Evolutionary conservation across 2,329 filamentous ascomycete species (phyloP).

Genomic region (Aspergillus amoenus): DNA sequence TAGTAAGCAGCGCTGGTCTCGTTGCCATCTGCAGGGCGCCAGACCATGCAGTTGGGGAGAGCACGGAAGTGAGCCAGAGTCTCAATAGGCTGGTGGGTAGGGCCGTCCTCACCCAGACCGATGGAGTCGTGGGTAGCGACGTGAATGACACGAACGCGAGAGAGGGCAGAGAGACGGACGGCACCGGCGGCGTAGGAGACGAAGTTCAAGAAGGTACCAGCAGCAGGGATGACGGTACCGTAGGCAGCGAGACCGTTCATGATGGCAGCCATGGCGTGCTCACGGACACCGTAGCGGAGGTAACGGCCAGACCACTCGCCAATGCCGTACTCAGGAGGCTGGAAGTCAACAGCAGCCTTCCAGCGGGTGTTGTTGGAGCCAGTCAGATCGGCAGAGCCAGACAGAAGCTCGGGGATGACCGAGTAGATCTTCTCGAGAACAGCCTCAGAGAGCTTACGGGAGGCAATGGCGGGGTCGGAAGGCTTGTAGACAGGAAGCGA

Average conservation of each 20-base stretch:
- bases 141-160: slow-evolving; percentile 88
- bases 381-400: slow-evolving; percentile 96
- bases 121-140: slow-evolving; percentile 98
- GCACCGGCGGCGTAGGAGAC: slow-evolving; percentile 96
- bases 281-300: slow-evolving; percentile 55
- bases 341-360: slow-evolving; percentile 97
- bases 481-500: slow-evolving; percentile 86
- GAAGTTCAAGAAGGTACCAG: slow-evolving; percentile 98
- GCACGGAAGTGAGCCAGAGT: slow-evolving; percentile 97
- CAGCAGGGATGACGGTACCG: slow-evolving; percentile 89
- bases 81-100: slow-evolving; percentile 99
- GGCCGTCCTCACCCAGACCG: slow-evolving; percentile 96
- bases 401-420: slow-evolving; percentile 83
- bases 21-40: slow-evolving; percentile 97
- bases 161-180: slow-evolving; percentile 89
- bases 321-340: slow-evolving; percentile 80
- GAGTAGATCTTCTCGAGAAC: slow-evolving; percentile 86
- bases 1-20: slow-evolving; percentile 99
- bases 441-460: slow-evolving; percentile 93
- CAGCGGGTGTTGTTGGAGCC: slow-evolving; percentile 98
- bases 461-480: slow-evolving; percentile 78
- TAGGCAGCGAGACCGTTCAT: slow-evolving; percentile 84
- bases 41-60: slow-evolving; percentile 98
- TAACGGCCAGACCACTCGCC: slow-evolving; percentile 92
- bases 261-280: slow-evolving; percentile 53